phyloP scores from a whole-genome alignment of 106 monocot genomes.

The Dendrobium nobile region DNA sequence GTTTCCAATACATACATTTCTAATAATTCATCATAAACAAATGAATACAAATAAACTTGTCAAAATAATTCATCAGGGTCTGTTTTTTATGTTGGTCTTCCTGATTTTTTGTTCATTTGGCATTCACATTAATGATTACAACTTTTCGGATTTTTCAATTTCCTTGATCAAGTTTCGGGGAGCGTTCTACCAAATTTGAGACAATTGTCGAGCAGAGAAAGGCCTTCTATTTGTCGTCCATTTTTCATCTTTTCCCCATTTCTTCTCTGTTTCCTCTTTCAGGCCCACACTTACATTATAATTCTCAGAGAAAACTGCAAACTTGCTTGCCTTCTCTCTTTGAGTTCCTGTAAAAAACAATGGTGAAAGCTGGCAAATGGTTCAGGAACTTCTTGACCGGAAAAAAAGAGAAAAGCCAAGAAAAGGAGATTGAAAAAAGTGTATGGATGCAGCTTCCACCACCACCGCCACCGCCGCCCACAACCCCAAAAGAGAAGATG shows the following conservation, averaged over 20 bases:
- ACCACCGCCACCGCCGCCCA: neutral
- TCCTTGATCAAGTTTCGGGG: neutral
- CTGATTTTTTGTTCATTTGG: no score
- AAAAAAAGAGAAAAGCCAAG: neutral
- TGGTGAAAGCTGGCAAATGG: conserved; percentile 2
- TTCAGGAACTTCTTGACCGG: neutral
- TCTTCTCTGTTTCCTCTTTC: neutral
- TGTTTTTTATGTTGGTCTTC: no score
- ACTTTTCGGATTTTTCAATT: no score
- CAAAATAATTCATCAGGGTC: no score
- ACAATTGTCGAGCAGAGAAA: neutral
- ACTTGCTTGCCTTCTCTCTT: neutral
- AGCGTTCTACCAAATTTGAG: neutral
- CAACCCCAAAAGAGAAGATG: neutral
- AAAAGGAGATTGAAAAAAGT: neutral
- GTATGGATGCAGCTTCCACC: neutral
- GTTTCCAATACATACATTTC: no score
- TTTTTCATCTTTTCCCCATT: neutral
- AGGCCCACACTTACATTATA: neutral
- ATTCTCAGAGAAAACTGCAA: neutral
- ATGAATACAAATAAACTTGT: no score
- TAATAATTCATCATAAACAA: no score
- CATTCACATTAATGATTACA: no score
- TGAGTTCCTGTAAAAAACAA: neutral
- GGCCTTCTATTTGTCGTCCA: neutral